Conservation (phyloP, 805 yeast species). For the Kuraishia cidri region DNA sequence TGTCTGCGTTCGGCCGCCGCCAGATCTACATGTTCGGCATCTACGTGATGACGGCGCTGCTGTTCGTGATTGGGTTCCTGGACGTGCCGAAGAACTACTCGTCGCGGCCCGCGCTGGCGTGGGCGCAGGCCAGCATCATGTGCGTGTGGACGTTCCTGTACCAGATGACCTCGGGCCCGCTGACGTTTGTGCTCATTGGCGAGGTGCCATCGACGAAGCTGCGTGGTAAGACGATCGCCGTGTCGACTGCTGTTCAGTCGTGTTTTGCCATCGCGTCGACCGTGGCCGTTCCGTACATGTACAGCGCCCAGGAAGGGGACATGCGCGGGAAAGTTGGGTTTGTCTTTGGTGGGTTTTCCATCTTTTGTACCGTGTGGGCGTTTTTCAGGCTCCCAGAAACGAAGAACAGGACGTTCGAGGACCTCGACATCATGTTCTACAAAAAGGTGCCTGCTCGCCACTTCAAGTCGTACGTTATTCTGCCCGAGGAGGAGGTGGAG, state of each 20-base stretch:
- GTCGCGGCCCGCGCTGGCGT: not conserved
- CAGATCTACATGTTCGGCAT: slow-evolving; percentile 12
- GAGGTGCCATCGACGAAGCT: slow-evolving; percentile 29
- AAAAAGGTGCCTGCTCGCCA: slow-evolving; percentile 19
- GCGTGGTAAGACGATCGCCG: slow-evolving; percentile 29
- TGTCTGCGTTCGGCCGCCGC: slow-evolving; percentile 28
- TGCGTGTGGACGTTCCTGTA: slow-evolving; percentile 21
- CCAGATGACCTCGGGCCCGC: slow-evolving; percentile 28
- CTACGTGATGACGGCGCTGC: slow-evolving; percentile 3
- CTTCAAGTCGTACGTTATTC: slow-evolving; percentile 14
- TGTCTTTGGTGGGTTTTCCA: slow-evolving; percentile 30
- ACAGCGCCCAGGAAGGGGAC: slow-evolving; percentile 36
- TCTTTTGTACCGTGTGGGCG: slow-evolving; percentile 27
- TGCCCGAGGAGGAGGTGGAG: too few species aligned
- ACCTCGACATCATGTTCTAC: slow-evolving; percentile 46
- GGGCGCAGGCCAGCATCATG: slow-evolving; percentile 6
- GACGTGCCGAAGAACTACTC: slow-evolving; percentile 1
- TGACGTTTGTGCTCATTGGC: slow-evolving; percentile 26
- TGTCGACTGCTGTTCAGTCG: slow-evolving; percentile 21
- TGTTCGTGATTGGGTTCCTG: slow-evolving; percentile 15
- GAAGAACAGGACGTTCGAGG: slow-evolving; percentile 47
- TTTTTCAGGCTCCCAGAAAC: slow-evolving; percentile 54
- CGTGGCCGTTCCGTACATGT: slow-evolving; percentile 37
- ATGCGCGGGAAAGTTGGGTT: slow-evolving; percentile 42
- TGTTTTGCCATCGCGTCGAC: slow-evolving; percentile 22